A percentile compares a stretch with the other conserved stretches of the same genome.
Evolutionary conservation across 352 stramenopile species (phyloP).

Genomic region (Pythium grandisporangium): DNA sequence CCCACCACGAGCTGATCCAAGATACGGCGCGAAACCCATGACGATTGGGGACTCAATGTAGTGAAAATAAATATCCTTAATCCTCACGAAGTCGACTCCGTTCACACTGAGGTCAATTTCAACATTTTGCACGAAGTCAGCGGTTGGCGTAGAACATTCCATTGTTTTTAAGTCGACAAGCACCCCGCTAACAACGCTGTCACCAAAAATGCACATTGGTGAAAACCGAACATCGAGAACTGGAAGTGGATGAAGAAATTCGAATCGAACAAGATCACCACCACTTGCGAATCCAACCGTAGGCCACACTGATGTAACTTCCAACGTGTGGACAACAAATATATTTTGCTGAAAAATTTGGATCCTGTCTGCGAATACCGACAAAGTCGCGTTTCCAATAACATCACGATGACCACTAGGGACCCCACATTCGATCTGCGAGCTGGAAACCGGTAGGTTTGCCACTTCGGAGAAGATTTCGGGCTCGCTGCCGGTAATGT

Average conservation of each 20-base stretch:
- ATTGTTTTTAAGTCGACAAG: background rate
- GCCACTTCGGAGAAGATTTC: background rate
- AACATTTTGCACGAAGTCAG: background rate
- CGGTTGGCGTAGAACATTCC: background rate
- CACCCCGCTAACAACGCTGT: background rate
- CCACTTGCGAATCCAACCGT: background rate
- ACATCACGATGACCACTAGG: background rate
- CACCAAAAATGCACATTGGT: background rate
- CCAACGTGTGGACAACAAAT: background rate
- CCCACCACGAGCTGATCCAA: background rate
- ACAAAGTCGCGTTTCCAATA: background rate
- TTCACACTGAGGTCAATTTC: background rate
- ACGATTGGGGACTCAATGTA: constrained; percentile 1
- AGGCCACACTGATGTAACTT: background rate
- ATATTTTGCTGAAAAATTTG: background rate
- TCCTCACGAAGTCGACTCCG: background rate
- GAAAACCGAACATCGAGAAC: background rate
- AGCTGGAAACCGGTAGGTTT: background rate
- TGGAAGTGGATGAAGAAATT: background rate
- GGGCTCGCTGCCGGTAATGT: no score
- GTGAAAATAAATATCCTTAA: background rate
- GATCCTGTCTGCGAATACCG: background rate
- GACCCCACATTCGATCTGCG: background rate
- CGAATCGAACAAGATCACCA: background rate
- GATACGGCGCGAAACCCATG: background rate